These are phyloP conservation scores for Agaricus bisporus DNA, from an alignment of 768 basidiomycete species.

Conservation along the genomic window DNA sequence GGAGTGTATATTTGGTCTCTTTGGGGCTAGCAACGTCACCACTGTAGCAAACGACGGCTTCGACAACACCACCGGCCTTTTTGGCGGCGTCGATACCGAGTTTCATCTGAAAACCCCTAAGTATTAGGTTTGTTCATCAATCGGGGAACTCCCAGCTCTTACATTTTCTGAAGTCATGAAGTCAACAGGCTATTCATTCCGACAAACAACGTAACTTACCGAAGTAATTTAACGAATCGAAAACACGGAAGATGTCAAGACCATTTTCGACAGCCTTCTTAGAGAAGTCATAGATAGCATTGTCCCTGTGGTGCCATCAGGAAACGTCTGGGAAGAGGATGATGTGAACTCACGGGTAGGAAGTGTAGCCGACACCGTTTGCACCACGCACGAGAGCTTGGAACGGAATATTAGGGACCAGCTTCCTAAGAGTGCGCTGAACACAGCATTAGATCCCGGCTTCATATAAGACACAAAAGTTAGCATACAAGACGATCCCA, in stretches of 20 bases:
- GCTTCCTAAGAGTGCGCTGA: constrained; percentile 84
- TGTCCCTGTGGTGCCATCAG: constrained; percentile 53
- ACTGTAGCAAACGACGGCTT: constrained; percentile 97
- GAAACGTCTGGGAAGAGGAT: background rate
- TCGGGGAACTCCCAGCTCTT: constrained; percentile 17
- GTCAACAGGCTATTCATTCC: constrained; percentile 1
- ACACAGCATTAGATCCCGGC: constrained; percentile 11
- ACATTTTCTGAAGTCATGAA: constrained; percentile 56
- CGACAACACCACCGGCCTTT: constrained; percentile 97
- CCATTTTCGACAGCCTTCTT: constrained; percentile 99
- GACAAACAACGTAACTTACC: constrained; percentile 42
- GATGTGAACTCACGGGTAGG: constrained; percentile 72
- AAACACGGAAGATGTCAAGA: constrained; percentile 98
- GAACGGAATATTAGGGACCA: constrained; percentile 98
- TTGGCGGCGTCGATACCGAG: constrained; percentile 99
- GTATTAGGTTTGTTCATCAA: background rate
- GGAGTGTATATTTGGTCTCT: constrained; percentile 93
- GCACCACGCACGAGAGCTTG: constrained; percentile 98
- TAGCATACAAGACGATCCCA: constrained; percentile 89
- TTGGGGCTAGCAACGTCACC: constrained; percentile 94
- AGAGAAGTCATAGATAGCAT: constrained; percentile 99
- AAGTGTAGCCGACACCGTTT: constrained; percentile 98
- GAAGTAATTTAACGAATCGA: constrained; percentile 98
- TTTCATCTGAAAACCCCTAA: constrained; percentile 57
- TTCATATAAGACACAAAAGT: background rate